Evolutionary conservation across 495 filamentous ascomycete species (phyloP).

Genomic region (Penicillium soppii): DNA sequence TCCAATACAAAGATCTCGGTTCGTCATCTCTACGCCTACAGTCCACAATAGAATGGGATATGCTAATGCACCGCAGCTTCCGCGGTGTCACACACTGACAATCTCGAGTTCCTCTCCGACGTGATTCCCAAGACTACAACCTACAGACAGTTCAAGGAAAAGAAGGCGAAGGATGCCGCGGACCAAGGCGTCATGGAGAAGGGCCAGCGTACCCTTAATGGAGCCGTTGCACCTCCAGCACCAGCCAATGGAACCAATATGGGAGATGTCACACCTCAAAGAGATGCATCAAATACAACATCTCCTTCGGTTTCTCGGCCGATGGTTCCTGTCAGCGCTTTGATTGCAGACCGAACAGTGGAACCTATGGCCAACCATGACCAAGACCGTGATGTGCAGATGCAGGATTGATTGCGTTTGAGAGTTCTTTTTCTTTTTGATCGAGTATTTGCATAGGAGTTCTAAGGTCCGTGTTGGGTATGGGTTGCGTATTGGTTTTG

Average conservation of each 20-base stretch:
- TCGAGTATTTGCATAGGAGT: constrained; percentile 27
- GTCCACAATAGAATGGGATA: not conserved
- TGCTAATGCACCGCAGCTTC: constrained; percentile 54
- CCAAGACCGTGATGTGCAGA: constrained; percentile 56
- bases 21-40: constrained; percentile 11
- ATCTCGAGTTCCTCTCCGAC: constrained; percentile 92
- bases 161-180: constrained; percentile 47
- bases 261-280: constrained; percentile 8
- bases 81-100: constrained; percentile 85
- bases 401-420: constrained; percentile 45
- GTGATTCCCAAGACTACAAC: constrained; percentile 82
- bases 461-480: constrained; percentile 20
- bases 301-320: constrained; percentile 30
- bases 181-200: constrained; percentile 48
- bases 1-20: constrained; percentile 96
- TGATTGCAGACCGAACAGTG: constrained; percentile 40
- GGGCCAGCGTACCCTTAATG: constrained; percentile 55
- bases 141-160: constrained; percentile 75
- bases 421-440: constrained; percentile 1
- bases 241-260: constrained; percentile 32
- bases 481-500: constrained; percentile 12
- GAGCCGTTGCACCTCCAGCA: constrained; percentile 16
- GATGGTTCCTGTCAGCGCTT: constrained; percentile 34
- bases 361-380: constrained; percentile 27
- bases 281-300: constrained; percentile 18